Evolutionary conservation across 2,329 filamentous ascomycete species (phyloP).

Genomic region (Penicillium concentricum): DNA sequence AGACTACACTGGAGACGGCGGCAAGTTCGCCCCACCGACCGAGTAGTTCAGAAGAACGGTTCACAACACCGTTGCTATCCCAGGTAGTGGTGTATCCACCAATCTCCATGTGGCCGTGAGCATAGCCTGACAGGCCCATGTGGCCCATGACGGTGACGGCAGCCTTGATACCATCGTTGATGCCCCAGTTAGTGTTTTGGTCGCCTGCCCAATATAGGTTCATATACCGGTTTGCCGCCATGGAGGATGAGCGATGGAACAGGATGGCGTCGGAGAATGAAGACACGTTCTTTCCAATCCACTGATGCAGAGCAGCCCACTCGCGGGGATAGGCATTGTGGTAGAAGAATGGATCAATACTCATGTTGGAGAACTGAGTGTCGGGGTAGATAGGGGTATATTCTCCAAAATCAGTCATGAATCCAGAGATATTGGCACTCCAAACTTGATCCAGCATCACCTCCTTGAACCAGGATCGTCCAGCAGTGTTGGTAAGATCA

Average conservation of each 20-base stretch:
- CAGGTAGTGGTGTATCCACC: conserved; percentile 38
- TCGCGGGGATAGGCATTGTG: conserved; percentile 38
- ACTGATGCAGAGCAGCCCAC: conserved; percentile 35
- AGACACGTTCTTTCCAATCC: conserved; percentile 27
- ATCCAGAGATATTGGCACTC: conserved; percentile 36
- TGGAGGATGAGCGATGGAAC: conserved; percentile 38
- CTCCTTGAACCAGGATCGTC: conserved; percentile 34
- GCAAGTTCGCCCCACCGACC: conserved; percentile 40
- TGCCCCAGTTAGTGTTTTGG: conserved; percentile 35
- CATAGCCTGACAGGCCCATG: conserved; percentile 38
- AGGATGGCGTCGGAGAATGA: conserved; percentile 32
- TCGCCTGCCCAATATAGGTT: conserved; percentile 43
- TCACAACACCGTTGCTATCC: conserved; percentile 29
- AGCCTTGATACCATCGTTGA: conserved; percentile 38
- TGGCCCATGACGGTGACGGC: conserved; percentile 36
- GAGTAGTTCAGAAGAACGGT: conserved; percentile 35
- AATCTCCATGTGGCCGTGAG: conserved; percentile 37
- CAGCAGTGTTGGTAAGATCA: conserved; percentile 36
- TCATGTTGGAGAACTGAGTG: conserved; percentile 28
- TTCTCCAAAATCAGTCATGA: conserved; percentile 41
- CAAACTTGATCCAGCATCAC: conserved; percentile 35
- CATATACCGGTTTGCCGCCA: conserved; percentile 33
- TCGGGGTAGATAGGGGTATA: conserved; percentile 33
- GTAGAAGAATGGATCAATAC: conserved; percentile 31
- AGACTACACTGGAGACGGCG: conserved; percentile 34